phyloP scores from a whole-genome alignment of 2,329 filamentous ascomycete species.

The Neofusicoccum sp. region DNA sequence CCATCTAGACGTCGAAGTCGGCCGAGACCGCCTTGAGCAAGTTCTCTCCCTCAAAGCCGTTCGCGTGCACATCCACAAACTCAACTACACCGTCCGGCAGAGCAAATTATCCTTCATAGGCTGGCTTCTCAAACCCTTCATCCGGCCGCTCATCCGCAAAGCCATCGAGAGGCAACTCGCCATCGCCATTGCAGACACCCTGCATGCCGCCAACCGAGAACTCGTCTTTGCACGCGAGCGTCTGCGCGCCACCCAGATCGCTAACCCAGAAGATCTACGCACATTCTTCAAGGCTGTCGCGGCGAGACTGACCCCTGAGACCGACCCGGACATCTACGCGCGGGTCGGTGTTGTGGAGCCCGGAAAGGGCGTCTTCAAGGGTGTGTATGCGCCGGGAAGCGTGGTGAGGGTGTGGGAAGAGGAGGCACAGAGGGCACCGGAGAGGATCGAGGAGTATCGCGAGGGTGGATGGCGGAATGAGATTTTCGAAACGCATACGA shows the following conservation, averaged over 20 bases:
- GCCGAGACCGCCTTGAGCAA: constrained; percentile 73
- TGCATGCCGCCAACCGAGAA: constrained; percentile 78
- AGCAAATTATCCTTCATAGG: constrained; percentile 74
- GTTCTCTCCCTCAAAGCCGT: constrained; percentile 76
- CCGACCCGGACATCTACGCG: constrained; percentile 74
- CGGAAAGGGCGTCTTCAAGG: constrained; percentile 68
- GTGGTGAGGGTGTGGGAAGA: constrained; percentile 87
- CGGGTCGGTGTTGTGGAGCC: constrained; percentile 67
- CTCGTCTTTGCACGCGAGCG: constrained; percentile 83
- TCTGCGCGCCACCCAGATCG: constrained; percentile 79
- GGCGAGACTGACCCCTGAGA: constrained; percentile 68
- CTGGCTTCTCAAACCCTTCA: constrained; percentile 80
- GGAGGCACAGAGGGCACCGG: constrained; percentile 67
- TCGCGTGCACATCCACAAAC: constrained; percentile 78
- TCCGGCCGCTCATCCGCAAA: constrained; percentile 76
- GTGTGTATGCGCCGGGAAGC: constrained; percentile 84
- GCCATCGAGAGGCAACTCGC: constrained; percentile 78
- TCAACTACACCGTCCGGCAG: constrained; percentile 73
- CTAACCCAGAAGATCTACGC: constrained; percentile 72
- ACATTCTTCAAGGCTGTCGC: constrained; percentile 82
- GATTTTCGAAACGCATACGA: constrained; percentile 63
- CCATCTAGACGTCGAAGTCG: constrained; percentile 79
- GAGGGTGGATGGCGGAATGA: constrained; percentile 77
- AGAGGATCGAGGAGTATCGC: constrained; percentile 72
- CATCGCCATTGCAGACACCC: constrained; percentile 64